These are phyloP conservation scores for Chlorella sorokiniana DNA, from an alignment of 139 green algal species.

Conservation along the genomic window DNA sequence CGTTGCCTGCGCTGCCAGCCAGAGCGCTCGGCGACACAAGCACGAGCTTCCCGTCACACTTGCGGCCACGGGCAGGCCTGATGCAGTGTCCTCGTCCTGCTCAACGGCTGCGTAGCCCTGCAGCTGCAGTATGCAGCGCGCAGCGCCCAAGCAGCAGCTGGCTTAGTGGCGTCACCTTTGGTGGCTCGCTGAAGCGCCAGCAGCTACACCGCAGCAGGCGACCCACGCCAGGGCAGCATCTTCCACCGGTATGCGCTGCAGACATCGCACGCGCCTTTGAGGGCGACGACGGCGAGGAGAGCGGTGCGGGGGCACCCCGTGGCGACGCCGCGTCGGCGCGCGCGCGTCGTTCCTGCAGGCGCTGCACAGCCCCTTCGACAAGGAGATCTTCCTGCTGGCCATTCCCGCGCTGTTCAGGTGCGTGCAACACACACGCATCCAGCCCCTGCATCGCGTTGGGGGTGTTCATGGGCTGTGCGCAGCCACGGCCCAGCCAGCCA, in stretches of 20 bases:
- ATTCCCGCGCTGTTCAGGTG: constrained; percentile 34
- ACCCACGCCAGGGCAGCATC: neutral
- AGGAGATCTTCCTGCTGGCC: constrained; percentile 44
- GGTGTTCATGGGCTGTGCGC: neutral
- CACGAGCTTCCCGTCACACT: neutral
- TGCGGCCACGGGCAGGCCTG: neutral
- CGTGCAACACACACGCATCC: neutral
- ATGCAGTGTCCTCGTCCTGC: neutral
- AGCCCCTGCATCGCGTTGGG: neutral
- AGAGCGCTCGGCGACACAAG: neutral
- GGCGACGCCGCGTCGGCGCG: too few relatives aligned
- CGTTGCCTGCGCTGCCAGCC: neutral
- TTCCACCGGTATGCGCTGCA: neutral
- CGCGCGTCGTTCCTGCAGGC: too few relatives aligned
- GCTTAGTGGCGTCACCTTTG: neutral
- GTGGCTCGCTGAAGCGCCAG: neutral
- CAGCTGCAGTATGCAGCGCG: constrained; percentile 1
- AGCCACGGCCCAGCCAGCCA: neutral
- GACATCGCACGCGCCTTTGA: neutral
- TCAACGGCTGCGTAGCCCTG: too few relatives aligned
- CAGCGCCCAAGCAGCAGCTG: neutral
- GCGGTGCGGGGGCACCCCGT: neutral
- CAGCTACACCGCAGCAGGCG: neutral
- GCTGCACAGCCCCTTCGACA: constrained; percentile 38
- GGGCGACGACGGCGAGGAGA: neutral